A percentile compares a stretch with the other conserved stretches of the same genome.
Evolutionary conservation across 2,329 filamentous ascomycete species (phyloP).

Genomic region (Pseudogymnoascus sp.): DNA sequence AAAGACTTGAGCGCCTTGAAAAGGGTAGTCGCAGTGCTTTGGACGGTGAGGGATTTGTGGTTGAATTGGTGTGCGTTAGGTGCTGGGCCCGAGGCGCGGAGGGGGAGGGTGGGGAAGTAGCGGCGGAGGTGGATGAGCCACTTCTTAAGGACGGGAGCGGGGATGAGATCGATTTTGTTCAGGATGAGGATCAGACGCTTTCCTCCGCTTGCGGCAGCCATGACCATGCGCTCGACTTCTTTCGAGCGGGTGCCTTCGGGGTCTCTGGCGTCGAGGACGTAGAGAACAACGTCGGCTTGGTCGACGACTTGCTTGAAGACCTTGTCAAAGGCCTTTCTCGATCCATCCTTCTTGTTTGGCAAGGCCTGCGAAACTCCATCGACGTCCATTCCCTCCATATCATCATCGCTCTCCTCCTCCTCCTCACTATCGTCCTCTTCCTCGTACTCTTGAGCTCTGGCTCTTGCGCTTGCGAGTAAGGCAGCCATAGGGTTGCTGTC

Average conservation of each 20-base stretch:
- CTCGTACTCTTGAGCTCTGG: conserved; percentile 70
- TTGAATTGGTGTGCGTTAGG: conserved; percentile 87
- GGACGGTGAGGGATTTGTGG: conserved; percentile 80
- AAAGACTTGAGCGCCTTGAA: conserved; percentile 88
- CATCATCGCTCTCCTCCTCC: conserved; percentile 45
- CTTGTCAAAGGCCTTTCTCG: conserved; percentile 86
- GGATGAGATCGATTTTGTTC: conserved; percentile 93
- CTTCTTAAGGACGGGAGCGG: conserved; percentile 69
- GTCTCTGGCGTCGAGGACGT: conserved; percentile 87
- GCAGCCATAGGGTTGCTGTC: conserved; percentile 83
- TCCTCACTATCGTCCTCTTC: conserved; percentile 41
- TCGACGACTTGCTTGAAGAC: conserved; percentile 91
- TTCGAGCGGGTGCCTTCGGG: conserved; percentile 84
- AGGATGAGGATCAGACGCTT: conserved; percentile 87
- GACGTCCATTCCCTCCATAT: conserved; percentile 39
- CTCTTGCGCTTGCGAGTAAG: conserved; percentile 75
- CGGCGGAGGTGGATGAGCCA: conserved; percentile 81
- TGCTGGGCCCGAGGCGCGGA: conserved; percentile 75
- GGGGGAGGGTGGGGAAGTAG: conserved; percentile 84
- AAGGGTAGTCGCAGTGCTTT: conserved; percentile 75
- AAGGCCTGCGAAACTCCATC: conserved; percentile 44
- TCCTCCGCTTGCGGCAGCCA: conserved; percentile 74
- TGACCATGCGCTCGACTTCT: conserved; percentile 83
- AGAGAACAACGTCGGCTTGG: conserved; percentile 81
- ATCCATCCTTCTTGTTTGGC: conserved; percentile 52